A percentile compares a stretch with the other conserved stretches of the same genome.
These are phyloP conservation scores for Aspergillus caelatus DNA, from an alignment of 2,329 filamentous ascomycete species.

Conservation along the genomic window DNA sequence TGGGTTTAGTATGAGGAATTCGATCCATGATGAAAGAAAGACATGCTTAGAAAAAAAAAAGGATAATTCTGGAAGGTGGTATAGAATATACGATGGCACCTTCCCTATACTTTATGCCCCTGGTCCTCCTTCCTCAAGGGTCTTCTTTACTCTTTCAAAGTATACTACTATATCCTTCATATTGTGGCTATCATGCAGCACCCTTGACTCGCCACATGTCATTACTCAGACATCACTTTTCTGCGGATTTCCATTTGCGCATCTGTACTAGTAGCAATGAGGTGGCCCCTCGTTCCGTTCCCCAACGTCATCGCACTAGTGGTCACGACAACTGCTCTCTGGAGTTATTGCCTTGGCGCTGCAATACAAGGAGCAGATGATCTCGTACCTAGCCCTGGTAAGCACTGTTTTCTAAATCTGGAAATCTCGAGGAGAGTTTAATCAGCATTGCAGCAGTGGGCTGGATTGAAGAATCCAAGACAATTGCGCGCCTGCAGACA, in stretches of 20 bases:
- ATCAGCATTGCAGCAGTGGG: neutral
- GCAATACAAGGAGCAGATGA: neutral
- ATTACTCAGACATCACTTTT: neutral
- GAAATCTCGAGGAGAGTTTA: no score
- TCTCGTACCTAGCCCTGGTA: neutral
- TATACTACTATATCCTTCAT: neutral
- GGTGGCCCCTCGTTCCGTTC: neutral
- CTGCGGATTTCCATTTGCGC: no score
- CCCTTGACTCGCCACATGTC: neutral
- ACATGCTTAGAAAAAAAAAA: neutral
- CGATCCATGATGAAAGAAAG: neutral
- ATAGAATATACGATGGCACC: neutral
- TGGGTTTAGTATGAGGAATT: neutral
- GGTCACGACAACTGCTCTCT: neutral
- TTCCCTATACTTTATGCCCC: neutral
- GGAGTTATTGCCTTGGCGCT: neutral
- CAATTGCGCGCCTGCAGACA: constrained; percentile 3
- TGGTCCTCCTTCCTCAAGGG: neutral
- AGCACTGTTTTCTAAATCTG: neutral
- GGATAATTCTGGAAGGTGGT: neutral
- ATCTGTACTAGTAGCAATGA: neutral
- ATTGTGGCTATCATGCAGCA: neutral
- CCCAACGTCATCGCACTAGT: neutral
- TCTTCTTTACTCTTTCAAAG: neutral
- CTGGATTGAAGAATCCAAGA: constrained; percentile 6